Base-by-base conservation (phyloP, 495 filamentous ascomycete genomes). In the Evansstolkia leycettana region DNA sequence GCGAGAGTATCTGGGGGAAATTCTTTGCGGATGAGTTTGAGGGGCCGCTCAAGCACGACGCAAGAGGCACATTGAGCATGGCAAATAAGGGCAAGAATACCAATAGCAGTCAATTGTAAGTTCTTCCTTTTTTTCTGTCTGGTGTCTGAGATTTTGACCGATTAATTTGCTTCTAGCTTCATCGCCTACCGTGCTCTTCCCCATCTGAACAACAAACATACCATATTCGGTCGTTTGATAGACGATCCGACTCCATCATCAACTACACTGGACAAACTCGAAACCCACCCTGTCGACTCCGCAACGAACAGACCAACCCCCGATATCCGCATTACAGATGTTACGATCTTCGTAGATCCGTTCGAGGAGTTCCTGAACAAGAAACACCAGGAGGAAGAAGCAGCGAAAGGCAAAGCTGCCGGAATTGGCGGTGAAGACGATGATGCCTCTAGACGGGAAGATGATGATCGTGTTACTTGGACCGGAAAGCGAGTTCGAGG, bases 31-130 rank as follows among this genome's bases (percentile, higher is more conserved):
- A 98, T 55, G 92, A 98, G 50, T 79, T 94, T 35, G 86, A 94
- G 17, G 86, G 88, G 0, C 92, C 90, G 0, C 49, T 86, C 19
- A 75, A 74, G 17, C 89, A 95, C 47, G 78, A 89, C 48, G 54
- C 64, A 0, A 61, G 90, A 3, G 90, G 90, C 2, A 69, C 90
- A 1, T 43, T 96, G 9, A 82, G 76, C 44, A 98, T 98, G 90
- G 90, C 90, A 20, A 98, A 98, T 47, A 98, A 98, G 46, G 90
- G 90, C 17, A 94, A 94, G 43, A 87, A 96, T 42, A 96, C 92
- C 2, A 98, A 98, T 49, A 84, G 80, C 23, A 80, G 72, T 37
- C 90, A 98, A 60, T 98, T 96, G 62, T 66, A 34, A 54, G 62
- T 54, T n/a, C 7, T 20, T 4, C 8, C 5, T n/a, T 18, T 2